phyloP scores from a whole-genome alignment of 345 rosid genomes.

The Acer negundo region DNA sequence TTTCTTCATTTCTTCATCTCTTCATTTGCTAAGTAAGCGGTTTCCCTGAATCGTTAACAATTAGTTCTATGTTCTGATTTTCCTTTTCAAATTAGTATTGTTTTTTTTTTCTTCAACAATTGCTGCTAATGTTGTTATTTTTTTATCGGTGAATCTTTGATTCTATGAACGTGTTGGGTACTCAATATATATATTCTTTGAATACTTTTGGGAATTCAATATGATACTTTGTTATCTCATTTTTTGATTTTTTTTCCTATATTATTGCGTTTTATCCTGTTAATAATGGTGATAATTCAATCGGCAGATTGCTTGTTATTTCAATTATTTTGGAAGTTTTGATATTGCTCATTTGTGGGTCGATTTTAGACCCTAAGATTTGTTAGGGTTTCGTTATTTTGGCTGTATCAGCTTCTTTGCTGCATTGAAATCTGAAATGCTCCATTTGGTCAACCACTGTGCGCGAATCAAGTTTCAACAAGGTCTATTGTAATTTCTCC shows the following conservation, averaged over 20 bases:
- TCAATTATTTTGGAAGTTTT: neutral
- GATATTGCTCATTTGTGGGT: neutral
- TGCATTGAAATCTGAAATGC: neutral
- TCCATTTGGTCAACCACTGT: neutral
- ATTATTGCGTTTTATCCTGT: neutral
- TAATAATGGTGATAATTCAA: neutral
- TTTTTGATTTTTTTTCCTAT: neutral
- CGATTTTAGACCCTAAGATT: neutral
- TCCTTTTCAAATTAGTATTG: neutral
- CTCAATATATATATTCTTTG: too few relatives aligned
- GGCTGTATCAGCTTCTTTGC: neutral
- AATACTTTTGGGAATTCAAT: too few relatives aligned
- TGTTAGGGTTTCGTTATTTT: neutral
- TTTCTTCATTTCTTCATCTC: neutral
- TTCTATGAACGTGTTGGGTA: neutral
- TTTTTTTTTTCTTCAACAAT: neutral
- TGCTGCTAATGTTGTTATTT: neutral
- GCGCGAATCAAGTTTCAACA: neutral
- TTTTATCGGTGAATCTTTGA: neutral
- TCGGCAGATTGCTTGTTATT: neutral
- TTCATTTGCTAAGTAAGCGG: constrained; percentile 6
- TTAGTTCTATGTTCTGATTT: neutral
- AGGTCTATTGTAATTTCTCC: neutral
- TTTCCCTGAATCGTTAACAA: neutral
- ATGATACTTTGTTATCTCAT: neutral